phyloP scores from a whole-genome alignment of 2,329 filamentous ascomycete species.

The Epichloe typhina region DNA sequence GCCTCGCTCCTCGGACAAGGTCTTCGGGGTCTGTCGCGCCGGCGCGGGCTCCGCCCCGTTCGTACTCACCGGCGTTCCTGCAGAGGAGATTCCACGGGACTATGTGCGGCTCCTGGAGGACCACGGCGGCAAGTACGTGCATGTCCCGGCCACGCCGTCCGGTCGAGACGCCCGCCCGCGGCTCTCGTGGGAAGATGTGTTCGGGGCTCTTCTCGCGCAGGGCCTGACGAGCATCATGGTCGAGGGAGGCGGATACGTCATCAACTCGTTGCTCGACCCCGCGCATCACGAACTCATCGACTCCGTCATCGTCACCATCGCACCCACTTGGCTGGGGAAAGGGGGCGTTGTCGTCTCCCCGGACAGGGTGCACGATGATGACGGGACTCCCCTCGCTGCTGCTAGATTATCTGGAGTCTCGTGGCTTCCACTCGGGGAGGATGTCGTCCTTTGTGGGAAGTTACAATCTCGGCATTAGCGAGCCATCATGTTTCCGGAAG shows the following conservation, averaged over 20 bases:
- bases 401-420: conserved; percentile 52
- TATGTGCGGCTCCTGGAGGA: conserved; percentile 29
- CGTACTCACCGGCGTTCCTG: conserved; percentile 43
- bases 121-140: conserved; percentile 40
- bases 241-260: conserved; percentile 72
- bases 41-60: conserved; percentile 62
- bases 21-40: conserved; percentile 49
- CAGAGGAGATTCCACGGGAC: conserved; percentile 26
- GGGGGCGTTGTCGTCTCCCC: conserved; percentile 76
- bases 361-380: conserved; percentile 34
- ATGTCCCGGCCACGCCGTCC: conserved; percentile 19
- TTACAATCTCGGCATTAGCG: conserved; percentile 18
- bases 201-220: conserved; percentile 42
- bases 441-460: conserved; percentile 69
- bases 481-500: too few species aligned
- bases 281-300: conserved; percentile 50
- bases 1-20: conserved; percentile 44
- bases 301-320: conserved; percentile 76
- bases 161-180: conserved; percentile 26
- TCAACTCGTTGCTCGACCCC: conserved; percentile 64
- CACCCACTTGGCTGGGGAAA: conserved; percentile 77
- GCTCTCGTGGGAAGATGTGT: conserved; percentile 51
- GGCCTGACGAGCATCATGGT: conserved; percentile 75
- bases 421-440: conserved; percentile 70
- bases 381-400: conserved; percentile 42